Evolutionary conservation across 768 basidiomycete species (phyloP).

Genomic region (Neoboletus subvelutipes): DNA sequence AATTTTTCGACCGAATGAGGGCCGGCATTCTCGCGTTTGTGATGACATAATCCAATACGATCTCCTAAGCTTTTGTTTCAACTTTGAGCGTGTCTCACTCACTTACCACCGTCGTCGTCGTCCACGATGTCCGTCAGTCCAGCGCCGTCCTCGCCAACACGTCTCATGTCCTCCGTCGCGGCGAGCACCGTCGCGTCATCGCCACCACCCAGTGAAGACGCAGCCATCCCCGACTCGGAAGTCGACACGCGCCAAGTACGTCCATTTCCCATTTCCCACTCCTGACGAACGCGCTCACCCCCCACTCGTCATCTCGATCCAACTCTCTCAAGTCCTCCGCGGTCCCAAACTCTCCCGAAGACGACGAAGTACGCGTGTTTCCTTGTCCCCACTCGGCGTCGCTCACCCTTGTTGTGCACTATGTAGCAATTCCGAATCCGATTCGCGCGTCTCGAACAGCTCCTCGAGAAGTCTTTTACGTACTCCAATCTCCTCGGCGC

Average conservation of each 20-base stretch:
- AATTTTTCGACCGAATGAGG: conserved; percentile 9
- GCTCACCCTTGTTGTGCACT: neutral
- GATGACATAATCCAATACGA: conserved; percentile 26
- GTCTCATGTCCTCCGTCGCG: conserved; percentile 20
- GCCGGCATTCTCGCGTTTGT: conserved; percentile 27
- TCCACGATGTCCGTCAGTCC: conserved; percentile 25
- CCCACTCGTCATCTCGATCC: neutral
- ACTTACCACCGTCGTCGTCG: neutral
- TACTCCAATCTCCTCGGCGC: conserved; percentile 70
- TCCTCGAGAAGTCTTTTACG: conserved; percentile 75
- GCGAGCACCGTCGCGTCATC: conserved; percentile 31
- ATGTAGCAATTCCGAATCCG: conserved; percentile 56
- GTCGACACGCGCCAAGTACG: conserved; percentile 19
- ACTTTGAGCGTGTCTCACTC: neutral
- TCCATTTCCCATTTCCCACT: neutral
- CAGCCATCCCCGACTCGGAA: neutral
- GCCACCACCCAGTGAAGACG: conserved; percentile 21
- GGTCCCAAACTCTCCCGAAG: conserved; percentile 12
- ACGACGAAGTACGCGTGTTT: conserved; percentile 19
- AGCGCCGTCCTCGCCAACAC: conserved; percentile 9
- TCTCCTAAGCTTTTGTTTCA: neutral
- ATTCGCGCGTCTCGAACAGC: conserved; percentile 54
- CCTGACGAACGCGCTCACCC: neutral
- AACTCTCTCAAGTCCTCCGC: conserved; percentile 16
- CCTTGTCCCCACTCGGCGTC: neutral